These are phyloP conservation scores for Metarhizium album DNA, from an alignment of 2,329 filamentous ascomycete genomes.

Conservation along the genomic window DNA sequence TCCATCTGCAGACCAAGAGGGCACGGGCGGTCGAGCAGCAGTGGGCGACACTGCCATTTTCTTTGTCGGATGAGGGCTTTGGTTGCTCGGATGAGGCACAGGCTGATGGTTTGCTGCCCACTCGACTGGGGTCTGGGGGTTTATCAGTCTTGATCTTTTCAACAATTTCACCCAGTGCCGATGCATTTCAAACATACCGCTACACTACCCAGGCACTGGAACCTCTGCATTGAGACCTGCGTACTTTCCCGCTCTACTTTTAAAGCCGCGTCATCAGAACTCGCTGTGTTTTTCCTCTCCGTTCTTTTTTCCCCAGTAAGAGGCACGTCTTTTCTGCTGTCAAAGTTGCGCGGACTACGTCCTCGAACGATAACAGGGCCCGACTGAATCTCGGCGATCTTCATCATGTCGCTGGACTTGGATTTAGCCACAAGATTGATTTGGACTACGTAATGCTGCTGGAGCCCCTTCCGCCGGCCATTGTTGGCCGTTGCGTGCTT, in stretches of 20 bases:
- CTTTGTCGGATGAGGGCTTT: constrained; percentile 39
- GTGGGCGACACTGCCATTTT: constrained; percentile 42
- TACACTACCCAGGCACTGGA: constrained; percentile 22
- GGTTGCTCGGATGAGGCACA: constrained; percentile 20
- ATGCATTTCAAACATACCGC: constrained; percentile 18
- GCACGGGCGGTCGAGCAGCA: constrained; percentile 41
- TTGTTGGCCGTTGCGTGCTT: constrained; percentile 96
- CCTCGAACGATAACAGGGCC: constrained; percentile 93
- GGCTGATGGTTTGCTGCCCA: constrained; percentile 30
- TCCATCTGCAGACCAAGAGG: constrained; percentile 34
- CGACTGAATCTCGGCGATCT: constrained; percentile 76
- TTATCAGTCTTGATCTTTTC: constrained; percentile 6
- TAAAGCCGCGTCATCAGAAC: constrained; percentile 21
- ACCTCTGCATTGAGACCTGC: constrained; percentile 18
- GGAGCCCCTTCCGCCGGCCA: constrained; percentile 81
- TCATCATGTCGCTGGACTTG: constrained; percentile 53
- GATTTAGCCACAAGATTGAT: constrained; percentile 73
- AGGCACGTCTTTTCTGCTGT: constrained; percentile 77
- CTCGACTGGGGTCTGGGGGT: constrained; percentile 26
- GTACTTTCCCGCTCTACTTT: constrained; percentile 24
- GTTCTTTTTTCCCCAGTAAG: constrained; percentile 45
- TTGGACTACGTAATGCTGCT: constrained; percentile 88
- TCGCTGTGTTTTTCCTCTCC: constrained; percentile 33
- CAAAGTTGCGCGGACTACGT: constrained; percentile 86
- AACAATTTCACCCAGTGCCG: not conserved